Conservation (phyloP, 2,329 filamentous ascomycete species). For the Venturia asperata region DNA sequence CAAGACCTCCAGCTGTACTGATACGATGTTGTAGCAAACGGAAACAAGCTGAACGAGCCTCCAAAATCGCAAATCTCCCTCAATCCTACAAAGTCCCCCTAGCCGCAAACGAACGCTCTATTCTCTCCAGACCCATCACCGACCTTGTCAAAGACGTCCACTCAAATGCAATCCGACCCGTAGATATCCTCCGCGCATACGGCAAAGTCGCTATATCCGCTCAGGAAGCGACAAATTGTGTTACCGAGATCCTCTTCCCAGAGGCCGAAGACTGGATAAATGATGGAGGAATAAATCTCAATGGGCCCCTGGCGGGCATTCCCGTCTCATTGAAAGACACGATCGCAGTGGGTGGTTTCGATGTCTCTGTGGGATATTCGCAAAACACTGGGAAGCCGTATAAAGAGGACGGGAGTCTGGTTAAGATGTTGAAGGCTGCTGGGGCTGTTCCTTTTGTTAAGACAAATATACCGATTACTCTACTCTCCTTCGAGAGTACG, state of each 20-base stretch:
- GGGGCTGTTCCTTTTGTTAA: conserved; percentile 87
- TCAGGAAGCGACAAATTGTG: conserved; percentile 79
- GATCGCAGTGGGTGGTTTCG: conserved; percentile 74
- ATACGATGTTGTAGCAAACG: conserved; percentile 49
- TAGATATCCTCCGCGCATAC: conserved; percentile 75
- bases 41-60: conserved; percentile 70
- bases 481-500: conserved; percentile 77
- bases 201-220: conserved; percentile 78
- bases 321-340: conserved; percentile 75
- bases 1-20: neutral
- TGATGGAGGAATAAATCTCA: conserved; percentile 56
- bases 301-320: conserved; percentile 78
- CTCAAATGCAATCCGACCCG: conserved; percentile 54
- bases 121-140: conserved; percentile 67
- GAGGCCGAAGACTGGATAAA: conserved; percentile 67
- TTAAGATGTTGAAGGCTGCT: conserved; percentile 45
- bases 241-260: conserved; percentile 78
- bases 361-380: conserved; percentile 75
- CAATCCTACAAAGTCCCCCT: conserved; percentile 59
- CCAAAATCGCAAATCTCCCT: conserved; percentile 61
- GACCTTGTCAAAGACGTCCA: conserved; percentile 74
- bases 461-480: conserved; percentile 79
- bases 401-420: conserved; percentile 61
- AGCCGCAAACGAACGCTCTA: conserved; percentile 55
- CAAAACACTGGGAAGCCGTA: conserved; percentile 61